Base-by-base conservation (phyloP, 2,329 filamentous ascomycete genomes). In the Pezicula neosporulosa region DNA sequence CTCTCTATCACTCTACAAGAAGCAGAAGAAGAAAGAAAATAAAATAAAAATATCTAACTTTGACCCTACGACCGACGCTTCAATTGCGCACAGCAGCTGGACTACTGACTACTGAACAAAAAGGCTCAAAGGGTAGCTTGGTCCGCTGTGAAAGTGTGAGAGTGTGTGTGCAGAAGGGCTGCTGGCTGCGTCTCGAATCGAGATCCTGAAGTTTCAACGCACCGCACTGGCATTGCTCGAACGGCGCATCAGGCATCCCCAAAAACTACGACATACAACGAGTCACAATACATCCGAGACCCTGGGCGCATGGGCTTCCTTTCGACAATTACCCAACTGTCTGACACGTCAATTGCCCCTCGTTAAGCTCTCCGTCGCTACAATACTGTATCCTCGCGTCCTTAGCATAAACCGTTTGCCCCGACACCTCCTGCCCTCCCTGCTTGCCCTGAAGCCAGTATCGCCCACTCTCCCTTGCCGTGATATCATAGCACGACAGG, bases 281-380 rank as follows among this genome's bases (percentile, higher is more conserved):
- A 44, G 42, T 44, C 42, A 44, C 27, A 44, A 28, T 9, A 52
- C 47, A 56, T 62, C 60, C 60, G 60, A 62, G 60, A 62, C 42
- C 42, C 37, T 21, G 58, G 43, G 56, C 60, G 60, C 61, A 59
- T 59, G 55, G 60, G 58, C 54, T 38, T 43, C 58, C 56, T 59
- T 54, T 44, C 38, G 50, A 48, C 53, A 47, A 39, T 44, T 21
- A 24, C 24, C 51, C 50, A 55, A 53, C 48, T 52, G 44, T 53
- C 55, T 61, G 61, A 62, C 55, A 62, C 58, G 49, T 58, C 55
- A 43, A 53, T 49, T 54, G 48, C 49, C 24, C 41, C 51, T 48
- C 50, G 30, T 55, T 57, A 55, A 55, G 51, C 49, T 57, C 49
- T 44, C 54, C 54, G 38, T 36, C 28, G 15, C 48, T 37, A 24